Conservation (phyloP, 108 stramenopile genomes). For the Asterionellopsis glacialis region DNA sequence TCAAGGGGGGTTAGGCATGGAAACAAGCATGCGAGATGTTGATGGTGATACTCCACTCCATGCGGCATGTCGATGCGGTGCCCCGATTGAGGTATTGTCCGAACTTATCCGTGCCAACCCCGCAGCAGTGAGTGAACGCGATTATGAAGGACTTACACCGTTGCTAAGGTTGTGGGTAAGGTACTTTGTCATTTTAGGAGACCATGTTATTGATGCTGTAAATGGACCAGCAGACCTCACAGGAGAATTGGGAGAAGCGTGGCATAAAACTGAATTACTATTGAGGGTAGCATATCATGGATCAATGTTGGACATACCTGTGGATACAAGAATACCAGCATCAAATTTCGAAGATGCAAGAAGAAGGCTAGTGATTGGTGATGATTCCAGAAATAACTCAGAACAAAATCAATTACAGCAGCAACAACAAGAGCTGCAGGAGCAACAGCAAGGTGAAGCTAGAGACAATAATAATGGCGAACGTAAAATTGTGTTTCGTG, state of each 20-base stretch:
- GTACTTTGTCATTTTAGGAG: slow-evolving; percentile 58
- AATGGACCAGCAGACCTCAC: slow-evolving; percentile 37
- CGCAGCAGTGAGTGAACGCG: slow-evolving; percentile 36
- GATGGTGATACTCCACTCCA: slow-evolving; percentile 69
- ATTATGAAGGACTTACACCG: slow-evolving; percentile 61
- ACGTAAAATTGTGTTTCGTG: slow-evolving; percentile 18
- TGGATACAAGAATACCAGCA: background rate
- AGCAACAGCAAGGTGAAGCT: no score
- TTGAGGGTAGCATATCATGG: slow-evolving; percentile 28
- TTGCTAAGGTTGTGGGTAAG: slow-evolving; percentile 56
- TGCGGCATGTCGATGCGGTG: slow-evolving; percentile 63
- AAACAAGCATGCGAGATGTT: slow-evolving; percentile 49
- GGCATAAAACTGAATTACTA: slow-evolving; percentile 51
- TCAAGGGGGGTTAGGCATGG: slow-evolving; percentile 15
- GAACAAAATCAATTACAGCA: background rate
- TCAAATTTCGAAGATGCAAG: background rate
- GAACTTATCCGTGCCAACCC: slow-evolving; percentile 46
- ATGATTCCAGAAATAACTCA: background rate
- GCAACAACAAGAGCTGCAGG: background rate
- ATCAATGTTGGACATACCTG: background rate
- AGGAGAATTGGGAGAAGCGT: slow-evolving; percentile 48
- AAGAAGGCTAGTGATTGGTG: background rate
- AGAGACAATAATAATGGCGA: no score
- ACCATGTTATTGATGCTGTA: slow-evolving; percentile 42
- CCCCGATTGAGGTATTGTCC: slow-evolving; percentile 48